Evolutionary conservation across 148 eudicot species (phyloP).

Genomic region (Beta vulgaris): DNA sequence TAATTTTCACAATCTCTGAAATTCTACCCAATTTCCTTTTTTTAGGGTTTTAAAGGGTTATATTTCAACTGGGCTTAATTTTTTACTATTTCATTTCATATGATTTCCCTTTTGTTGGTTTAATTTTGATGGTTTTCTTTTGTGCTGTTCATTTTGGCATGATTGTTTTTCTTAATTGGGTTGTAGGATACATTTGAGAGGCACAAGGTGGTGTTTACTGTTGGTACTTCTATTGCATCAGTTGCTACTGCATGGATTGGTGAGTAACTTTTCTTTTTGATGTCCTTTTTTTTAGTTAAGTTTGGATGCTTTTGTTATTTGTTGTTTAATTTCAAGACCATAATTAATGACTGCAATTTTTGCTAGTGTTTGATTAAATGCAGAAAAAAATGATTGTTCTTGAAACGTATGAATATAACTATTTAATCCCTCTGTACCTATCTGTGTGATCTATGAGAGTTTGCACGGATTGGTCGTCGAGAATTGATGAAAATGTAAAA

Average conservation of each 20-base stretch:
- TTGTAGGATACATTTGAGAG: constrained; percentile 78
- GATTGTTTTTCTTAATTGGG: not conserved
- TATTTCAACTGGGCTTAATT: no score
- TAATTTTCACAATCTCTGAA: no score
- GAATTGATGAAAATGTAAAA: no score
- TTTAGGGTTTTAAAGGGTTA: constrained; percentile 1
- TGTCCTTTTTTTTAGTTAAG: not conserved
- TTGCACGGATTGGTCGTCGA: no score
- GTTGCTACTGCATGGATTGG: constrained; percentile 85
- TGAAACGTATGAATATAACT: no score
- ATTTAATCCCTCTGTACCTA: no score
- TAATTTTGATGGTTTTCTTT: not conserved
- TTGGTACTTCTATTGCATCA: constrained; percentile 79
- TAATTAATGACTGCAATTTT: not conserved
- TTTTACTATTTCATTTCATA: not conserved
- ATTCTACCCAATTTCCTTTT: constrained; percentile 1
- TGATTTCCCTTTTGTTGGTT: not conserved
- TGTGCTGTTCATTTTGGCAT: constrained; percentile 8
- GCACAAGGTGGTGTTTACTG: constrained; percentile 87
- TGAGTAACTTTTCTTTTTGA: constrained; percentile 25
- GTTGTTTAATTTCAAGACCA: not conserved
- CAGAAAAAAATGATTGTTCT: not conserved
- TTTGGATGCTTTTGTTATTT: not conserved
- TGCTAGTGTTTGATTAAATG: not conserved
- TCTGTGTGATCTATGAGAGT: no score